Base-by-base conservation (phyloP, 2,329 filamentous ascomycete species). In the Sarocladium oryzae region DNA sequence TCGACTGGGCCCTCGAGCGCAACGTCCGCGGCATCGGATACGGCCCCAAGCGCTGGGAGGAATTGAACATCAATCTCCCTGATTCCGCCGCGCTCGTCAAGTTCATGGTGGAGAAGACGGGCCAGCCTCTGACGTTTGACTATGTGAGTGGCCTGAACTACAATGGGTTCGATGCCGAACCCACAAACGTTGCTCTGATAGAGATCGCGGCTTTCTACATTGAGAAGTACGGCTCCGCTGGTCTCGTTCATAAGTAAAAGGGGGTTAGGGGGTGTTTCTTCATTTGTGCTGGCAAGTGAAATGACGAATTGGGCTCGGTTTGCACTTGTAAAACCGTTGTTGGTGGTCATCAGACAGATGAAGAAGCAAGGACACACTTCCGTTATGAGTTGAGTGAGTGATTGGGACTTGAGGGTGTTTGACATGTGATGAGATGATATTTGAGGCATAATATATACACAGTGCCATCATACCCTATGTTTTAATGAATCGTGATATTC, bases 1-100 rank as follows among this genome's bases (percentile, higher is more conserved):
- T 63, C 18, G 56, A 60, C n/a, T 62, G 57, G 56, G 55, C 57
- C 9, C 55, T 63, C 8, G 61, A 63, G 53, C 53, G 55, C 7
- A 62, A 63, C 48, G 32, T 63, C 11, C 56, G 60, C 21, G 57
- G 61, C 1, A 53, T 63, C 13, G 54, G 55, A 15, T 43, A 57
- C 26, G 53, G 51, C 10, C 21, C 10, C 23, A 48, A 50, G 28
- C 40, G 43, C 9, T 32, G 45, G 24, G 16, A 37, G 8, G 18
- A 24, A 3, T 54, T 52, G n/a, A 40, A 54, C 11, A 50, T 56
- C 21, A 55, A 57, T 37, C 26, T 55, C 16, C 20, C 50, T 2
- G 56, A 57, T 33, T 55, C 56, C 7, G 53, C 55, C 11, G 55
- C 56, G 13, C 52, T 57, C 2, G 50, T 57, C 37, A 54, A 53